Evolutionary conservation across 176 grass and related monocot species (phyloP).

Genomic region (Phyllostachys edulis): DNA sequence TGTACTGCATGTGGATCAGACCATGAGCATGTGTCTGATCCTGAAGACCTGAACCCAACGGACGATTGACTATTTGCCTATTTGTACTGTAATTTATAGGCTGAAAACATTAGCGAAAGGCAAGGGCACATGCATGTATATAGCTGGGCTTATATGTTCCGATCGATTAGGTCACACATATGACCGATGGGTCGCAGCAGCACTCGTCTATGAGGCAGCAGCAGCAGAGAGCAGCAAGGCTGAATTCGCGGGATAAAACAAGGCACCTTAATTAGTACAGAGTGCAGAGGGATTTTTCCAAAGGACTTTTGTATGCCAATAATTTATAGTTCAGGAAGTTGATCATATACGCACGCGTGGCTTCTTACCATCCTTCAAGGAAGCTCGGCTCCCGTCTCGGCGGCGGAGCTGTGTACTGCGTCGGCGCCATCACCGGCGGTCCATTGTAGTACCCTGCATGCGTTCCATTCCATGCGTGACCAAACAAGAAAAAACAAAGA

Average conservation of each 20-base stretch:
- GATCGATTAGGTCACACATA: constrained; percentile 35
- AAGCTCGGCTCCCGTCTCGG: constrained; percentile 57
- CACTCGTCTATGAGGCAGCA: constrained; percentile 76
- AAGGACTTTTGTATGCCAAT: neutral
- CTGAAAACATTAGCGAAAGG: neutral
- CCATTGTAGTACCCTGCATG: constrained; percentile 57
- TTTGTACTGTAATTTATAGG: neutral
- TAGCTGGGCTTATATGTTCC: neutral
- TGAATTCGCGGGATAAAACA: neutral
- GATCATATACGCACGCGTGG: neutral
- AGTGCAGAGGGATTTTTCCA: neutral
- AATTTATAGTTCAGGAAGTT: neutral
- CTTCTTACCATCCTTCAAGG: constrained; percentile 62
- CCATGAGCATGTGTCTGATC: neutral
- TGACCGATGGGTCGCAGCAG: constrained; percentile 65
- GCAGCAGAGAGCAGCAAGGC: constrained; percentile 63
- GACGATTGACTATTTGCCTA: neutral
- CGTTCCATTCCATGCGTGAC: neutral
- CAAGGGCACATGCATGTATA: neutral
- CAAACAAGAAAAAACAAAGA: neutral
- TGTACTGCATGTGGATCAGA: neutral
- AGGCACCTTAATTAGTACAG: neutral
- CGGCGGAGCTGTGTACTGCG: constrained; percentile 45
- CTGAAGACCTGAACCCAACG: neutral
- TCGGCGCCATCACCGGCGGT: constrained; percentile 56